phyloP scores from a whole-genome alignment of 306 rosid genomes.

The Prunus armeniaca region DNA sequence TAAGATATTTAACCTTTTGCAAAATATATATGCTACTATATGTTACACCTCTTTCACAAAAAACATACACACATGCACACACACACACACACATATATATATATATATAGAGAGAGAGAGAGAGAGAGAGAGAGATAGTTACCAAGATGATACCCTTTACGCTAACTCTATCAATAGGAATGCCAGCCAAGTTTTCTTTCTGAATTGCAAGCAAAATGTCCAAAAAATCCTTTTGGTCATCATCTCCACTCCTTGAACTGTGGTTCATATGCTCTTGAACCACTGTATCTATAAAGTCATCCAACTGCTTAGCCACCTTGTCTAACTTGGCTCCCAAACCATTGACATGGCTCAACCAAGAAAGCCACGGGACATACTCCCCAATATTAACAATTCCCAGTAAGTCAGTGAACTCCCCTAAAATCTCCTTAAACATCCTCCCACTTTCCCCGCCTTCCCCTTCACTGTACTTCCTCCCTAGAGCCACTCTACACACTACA shows the following conservation, averaged over 20 bases:
- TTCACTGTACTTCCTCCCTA: slow-evolving; percentile 50
- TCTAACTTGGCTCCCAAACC: slow-evolving; percentile 42
- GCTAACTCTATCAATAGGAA: neutral
- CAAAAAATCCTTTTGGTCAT: too few relatives aligned
- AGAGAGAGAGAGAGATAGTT: neutral
- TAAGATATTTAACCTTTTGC: neutral
- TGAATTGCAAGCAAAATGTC: too few relatives aligned
- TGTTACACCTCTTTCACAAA: too few relatives aligned
- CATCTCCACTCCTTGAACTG: too few relatives aligned
- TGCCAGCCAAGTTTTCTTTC: too few relatives aligned
- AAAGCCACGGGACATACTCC: slow-evolving; percentile 55
- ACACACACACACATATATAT: too few relatives aligned
- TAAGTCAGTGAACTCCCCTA: slow-evolving; percentile 26
- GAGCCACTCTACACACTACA: slow-evolving; percentile 41
- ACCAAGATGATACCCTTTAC: slow-evolving; percentile 51
- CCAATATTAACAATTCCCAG: slow-evolving; percentile 35
- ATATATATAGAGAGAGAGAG: too few relatives aligned
- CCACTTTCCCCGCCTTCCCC: slow-evolving; percentile 27
- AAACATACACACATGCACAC: too few relatives aligned
- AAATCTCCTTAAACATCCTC: slow-evolving; percentile 18
- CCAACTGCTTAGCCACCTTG: slow-evolving; percentile 36
- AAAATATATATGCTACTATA: too few relatives aligned
- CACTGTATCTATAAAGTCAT: slow-evolving; percentile 3
- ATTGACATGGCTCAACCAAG: slow-evolving; percentile 32
- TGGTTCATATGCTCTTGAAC: too few relatives aligned